Evolutionary conservation across 2,329 filamentous ascomycete genomes (phyloP), one percentile per base, ranked within the genome.

Genomic region (Calonectria honghensis): DNA sequence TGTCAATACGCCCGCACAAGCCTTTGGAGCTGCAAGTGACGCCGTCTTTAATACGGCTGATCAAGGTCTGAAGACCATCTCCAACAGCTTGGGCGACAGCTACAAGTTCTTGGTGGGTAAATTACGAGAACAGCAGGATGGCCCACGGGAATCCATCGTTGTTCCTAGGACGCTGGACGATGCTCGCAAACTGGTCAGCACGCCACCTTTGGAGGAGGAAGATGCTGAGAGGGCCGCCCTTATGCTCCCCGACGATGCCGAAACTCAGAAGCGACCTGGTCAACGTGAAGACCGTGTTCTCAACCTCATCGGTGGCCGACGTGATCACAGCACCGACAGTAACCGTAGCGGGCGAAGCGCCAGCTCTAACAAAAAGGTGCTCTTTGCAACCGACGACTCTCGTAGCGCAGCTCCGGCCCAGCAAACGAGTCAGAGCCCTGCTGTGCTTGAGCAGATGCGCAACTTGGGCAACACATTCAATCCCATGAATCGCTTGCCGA

Each of bases 101-200:
- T 97, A 98, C 86, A 97, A 96, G 74, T 98, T 98, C 83, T 87
- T 99, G 31, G 92, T 99, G 70, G 96, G 96, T 20, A 95, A 96
- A 78, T 89, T 98, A 27, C 95, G 94, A 75, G 96, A 98, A 83
- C 89, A 92, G 79, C 86, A 91, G 82, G 84, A 89, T 16, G 79
- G 82, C 16, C 81, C 84, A 11, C 81, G 82, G 35, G 83, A 85
- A 31, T 86, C 90, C 20, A 89, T 92, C 3, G 85, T 92, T 9
- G 89, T 98, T 0, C 97, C 97, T 1, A 96, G 95, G 81, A 99
- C 97, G 1, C 88, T 99, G 0, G 97, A 98, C 79, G 97, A 99
- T 81, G 97, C 96, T 20, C 91, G 96, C 61, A 96, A 96, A 83
- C 90, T 99, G 14, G 94, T 99, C 76, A 94, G 92, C 81, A 94